A percentile compares a stretch with the other conserved stretches of the same genome.
Evolutionary conservation across 2,329 filamentous ascomycete genomes (phyloP).

Genomic region (Drechslerella coelobrocha): DNA sequence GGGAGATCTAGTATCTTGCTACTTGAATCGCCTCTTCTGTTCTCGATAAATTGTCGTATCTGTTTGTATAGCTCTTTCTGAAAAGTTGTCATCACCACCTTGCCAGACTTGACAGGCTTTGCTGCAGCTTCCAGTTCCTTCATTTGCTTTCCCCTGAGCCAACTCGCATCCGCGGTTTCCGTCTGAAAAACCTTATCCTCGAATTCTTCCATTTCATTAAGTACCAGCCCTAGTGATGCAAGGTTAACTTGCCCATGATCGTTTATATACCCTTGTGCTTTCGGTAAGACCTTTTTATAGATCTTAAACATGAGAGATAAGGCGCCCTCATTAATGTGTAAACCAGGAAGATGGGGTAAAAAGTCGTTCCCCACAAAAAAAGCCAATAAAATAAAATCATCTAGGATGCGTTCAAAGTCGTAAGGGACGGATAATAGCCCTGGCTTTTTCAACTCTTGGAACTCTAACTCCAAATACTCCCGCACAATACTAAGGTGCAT

Average conservation of each 20-base stretch:
- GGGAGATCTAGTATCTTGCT: slow-evolving; percentile 75
- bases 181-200: slow-evolving; percentile 92
- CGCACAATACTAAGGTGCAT: slow-evolving; percentile 97
- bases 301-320: slow-evolving; percentile 96
- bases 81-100: slow-evolving; percentile 75
- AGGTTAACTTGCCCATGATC: slow-evolving; percentile 92
- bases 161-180: slow-evolving; percentile 85
- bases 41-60: slow-evolving; percentile 80
- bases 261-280: slow-evolving; percentile 93
- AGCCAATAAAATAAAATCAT: slow-evolving; percentile 99
- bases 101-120: slow-evolving; percentile 66
- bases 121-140: slow-evolving; percentile 72
- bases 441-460: slow-evolving; percentile 83
- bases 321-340: slow-evolving; percentile 98
- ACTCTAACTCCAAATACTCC: slow-evolving; percentile 95
- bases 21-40: slow-evolving; percentile 63
- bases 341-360: slow-evolving; percentile 89
- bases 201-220: slow-evolving; percentile 84
- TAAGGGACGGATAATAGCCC: slow-evolving; percentile 77
- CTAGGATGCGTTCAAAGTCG: slow-evolving; percentile 94
- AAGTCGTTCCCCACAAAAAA: slow-evolving; percentile 99
- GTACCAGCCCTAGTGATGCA: slow-evolving; percentile 74
- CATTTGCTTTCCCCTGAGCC: slow-evolving; percentile 86
- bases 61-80: slow-evolving; percentile 83
- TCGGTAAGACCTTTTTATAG: slow-evolving; percentile 88